A percentile compares a stretch with the other conserved stretches of the same genome.
Conservation (phyloP, 2,329 filamentous ascomycete species). For the Ophiostoma tasmaniense region DNA sequence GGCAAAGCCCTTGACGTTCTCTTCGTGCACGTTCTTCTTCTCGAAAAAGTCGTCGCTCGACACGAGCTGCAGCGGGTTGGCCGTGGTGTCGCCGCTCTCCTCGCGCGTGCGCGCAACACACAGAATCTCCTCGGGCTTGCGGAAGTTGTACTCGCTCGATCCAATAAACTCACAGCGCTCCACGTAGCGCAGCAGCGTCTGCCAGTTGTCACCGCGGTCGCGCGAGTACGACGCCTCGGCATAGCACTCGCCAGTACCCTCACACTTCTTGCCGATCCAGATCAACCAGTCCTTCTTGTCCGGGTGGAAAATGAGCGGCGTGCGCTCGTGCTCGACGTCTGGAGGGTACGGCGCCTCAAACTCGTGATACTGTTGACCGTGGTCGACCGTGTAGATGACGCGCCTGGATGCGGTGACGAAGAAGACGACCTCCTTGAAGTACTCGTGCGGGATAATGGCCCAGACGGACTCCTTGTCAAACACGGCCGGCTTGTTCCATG, state of each 20-base stretch:
- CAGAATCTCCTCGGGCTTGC: constrained; percentile 47
- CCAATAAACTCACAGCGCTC: constrained; percentile 81
- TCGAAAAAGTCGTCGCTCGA: constrained; percentile 73
- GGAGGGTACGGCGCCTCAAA: constrained; percentile 61
- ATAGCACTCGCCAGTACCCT: constrained; percentile 52
- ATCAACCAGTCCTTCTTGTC: constrained; percentile 83
- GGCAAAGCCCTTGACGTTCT: constrained; percentile 74
- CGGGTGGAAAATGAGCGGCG: constrained; percentile 70
- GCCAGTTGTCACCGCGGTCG: constrained; percentile 76
- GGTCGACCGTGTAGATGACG: constrained; percentile 74
- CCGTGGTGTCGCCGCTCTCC: constrained; percentile 44
- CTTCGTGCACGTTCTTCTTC: constrained; percentile 52
- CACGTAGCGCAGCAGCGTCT: constrained; percentile 63
- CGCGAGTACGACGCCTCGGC: constrained; percentile 65
- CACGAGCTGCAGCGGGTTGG: constrained; percentile 59
- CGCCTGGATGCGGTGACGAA: constrained; percentile 62
- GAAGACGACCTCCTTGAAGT: constrained; percentile 78
- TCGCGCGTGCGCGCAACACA: constrained; percentile 57
- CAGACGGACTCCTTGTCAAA: constrained; percentile 62
- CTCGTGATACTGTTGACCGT: constrained; percentile 61
- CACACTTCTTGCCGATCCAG: constrained; percentile 73
- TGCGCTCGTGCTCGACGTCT: constrained; percentile 27
- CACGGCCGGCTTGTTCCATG: constrained; percentile 57
- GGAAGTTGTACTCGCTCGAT: constrained; percentile 47
- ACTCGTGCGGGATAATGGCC: constrained; percentile 65